These are phyloP conservation scores for Candida chilensis DNA, from an alignment of 805 yeast species.

Conservation along the genomic window DNA sequence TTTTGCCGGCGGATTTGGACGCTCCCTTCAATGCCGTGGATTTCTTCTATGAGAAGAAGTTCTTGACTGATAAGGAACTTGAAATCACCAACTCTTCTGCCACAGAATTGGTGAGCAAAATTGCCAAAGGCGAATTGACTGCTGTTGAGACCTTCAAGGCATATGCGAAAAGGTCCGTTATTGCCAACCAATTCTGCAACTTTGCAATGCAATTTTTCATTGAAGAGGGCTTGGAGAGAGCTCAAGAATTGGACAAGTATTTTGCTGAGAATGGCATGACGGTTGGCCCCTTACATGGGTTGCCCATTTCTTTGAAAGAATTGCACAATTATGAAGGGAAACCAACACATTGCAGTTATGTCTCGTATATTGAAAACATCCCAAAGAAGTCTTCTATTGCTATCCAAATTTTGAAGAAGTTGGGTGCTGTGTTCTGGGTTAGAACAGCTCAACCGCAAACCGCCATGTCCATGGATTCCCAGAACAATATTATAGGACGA, in stretches of 20 bases:
- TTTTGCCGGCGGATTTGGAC: slow-evolving; percentile 21
- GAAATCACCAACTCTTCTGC: slow-evolving; percentile 36
- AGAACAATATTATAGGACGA: slow-evolving; percentile 44
- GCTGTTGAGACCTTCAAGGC: slow-evolving; percentile 51
- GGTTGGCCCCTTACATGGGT: slow-evolving; percentile 53
- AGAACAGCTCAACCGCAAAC: slow-evolving; percentile 51
- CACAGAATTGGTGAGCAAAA: slow-evolving; percentile 25
- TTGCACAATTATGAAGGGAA: slow-evolving; percentile 40
- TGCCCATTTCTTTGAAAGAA: slow-evolving; percentile 57
- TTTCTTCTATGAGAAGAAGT: slow-evolving; percentile 20
- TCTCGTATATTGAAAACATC: slow-evolving; percentile 30
- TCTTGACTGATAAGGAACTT: slow-evolving; percentile 22
- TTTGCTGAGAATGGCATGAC: slow-evolving; percentile 22
- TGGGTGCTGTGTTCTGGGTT: slow-evolving; percentile 47
- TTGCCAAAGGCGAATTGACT: slow-evolving; percentile 35
- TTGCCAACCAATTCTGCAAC: slow-evolving; percentile 55
- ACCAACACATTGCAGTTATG: slow-evolving; percentile 43
- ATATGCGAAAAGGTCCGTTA: slow-evolving; percentile 54
- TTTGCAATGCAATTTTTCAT: slow-evolving; percentile 36
- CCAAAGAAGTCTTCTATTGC: slow-evolving; percentile 26
- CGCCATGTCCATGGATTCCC: slow-evolving; percentile 45
- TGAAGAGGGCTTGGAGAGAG: slow-evolving; percentile 38
- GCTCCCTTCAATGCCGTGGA: slow-evolving; percentile 23
- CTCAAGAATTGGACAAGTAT: slow-evolving; percentile 40
- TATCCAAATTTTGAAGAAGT: slow-evolving; percentile 31